Base-by-base conservation (phyloP, 2,329 filamentous ascomycete genomes). In the Didymella glomerata region DNA sequence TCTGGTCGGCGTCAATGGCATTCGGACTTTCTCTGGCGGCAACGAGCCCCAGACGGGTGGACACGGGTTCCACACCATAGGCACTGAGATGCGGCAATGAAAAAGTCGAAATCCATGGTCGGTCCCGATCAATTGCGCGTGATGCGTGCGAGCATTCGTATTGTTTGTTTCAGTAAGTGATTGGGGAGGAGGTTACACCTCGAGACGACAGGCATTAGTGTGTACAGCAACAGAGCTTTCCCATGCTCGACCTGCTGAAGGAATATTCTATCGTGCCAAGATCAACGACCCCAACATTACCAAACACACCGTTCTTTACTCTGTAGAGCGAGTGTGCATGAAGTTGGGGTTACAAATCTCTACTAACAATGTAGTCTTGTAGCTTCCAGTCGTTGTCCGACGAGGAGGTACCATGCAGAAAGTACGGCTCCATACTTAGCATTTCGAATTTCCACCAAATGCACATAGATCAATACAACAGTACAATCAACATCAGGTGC, bases 231-330 rank as follows among this genome's bases (percentile, higher is more conserved):
- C 84, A 70, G 82, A 77, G 81, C 80, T 79, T 76, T 81, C 73
- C 81, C 77, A 85, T 87, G 84, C 82, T 81, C 82, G 82, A 80
- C 80, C 67, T 83, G 84, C 85, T 88, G 86, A 88, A 89, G 86
- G 87, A 88, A 83, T 77, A 78, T 81, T 77, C 80, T 44, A 44
- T 81, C 86, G 85, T 88, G 87, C 86, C 87, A 80, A 89, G 81
- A 89, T 81, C 64, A 77, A 78, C 68, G 30, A 67, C 80, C 79
- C 75, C 76, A 77, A 81, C 78, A 88, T 88, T 88, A 89, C 86
- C 86, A 89, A 88, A 86, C 86, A 87, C 83, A 78, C 78, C 77
- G 79, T 79, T 79, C 81, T 76, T 73, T 78, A 77, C 61, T 58
- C 79, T 70, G 77, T 84, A 79, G 78, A 83, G 81, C 78, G 79